These are phyloP conservation scores for Rhizoclosmatium sp. DNA, from an alignment of 192 early-diverging fungal genomes.

Conservation along the genomic window DNA sequence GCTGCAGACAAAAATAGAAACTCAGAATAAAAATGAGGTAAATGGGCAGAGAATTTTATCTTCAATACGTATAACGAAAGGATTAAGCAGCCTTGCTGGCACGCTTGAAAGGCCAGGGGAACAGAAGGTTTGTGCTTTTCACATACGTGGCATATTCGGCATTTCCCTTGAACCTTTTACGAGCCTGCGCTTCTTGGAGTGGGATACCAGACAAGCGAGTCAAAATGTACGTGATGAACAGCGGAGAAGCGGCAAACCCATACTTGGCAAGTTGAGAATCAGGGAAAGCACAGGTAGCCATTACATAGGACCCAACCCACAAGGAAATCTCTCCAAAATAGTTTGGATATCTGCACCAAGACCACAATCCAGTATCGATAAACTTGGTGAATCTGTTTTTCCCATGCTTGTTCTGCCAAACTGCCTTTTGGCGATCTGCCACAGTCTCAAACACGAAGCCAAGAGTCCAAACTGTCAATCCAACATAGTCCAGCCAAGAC, in stretches of 20 bases:
- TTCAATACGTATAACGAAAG: too few relatives aligned
- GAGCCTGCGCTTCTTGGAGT: slow-evolving; percentile 38
- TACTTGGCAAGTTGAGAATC: slow-evolving; percentile 23
- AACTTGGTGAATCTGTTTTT: slow-evolving; percentile 16
- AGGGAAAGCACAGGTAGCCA: slow-evolving; percentile 26
- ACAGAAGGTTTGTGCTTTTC: slow-evolving; percentile 17
- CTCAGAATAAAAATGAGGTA: too few relatives aligned
- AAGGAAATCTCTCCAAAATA: slow-evolving; percentile 44
- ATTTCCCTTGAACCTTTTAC: slow-evolving; percentile 34
- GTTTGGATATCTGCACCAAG: slow-evolving; percentile 38
- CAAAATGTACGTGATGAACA: slow-evolving; percentile 36
- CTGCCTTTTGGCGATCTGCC: slow-evolving; percentile 42
- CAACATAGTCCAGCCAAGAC: slow-evolving; percentile 26
- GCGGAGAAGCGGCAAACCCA: slow-evolving; percentile 30
- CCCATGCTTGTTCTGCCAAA: slow-evolving; percentile 38
- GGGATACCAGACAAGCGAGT: slow-evolving; percentile 37
- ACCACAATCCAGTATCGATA: slow-evolving; percentile 30
- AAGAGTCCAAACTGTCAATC: slow-evolving; percentile 39
- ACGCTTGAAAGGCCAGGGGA: slow-evolving; percentile 25
- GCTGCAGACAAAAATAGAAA: too few relatives aligned
- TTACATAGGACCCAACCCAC: slow-evolving; percentile 38
- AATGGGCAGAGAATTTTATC: too few relatives aligned
- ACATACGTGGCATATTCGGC: slow-evolving; percentile 35
- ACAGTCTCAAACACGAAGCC: slow-evolving; percentile 45
- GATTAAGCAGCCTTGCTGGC: neutral